Base-by-base conservation (phyloP, 495 filamentous ascomycete species). In the Lasiosphaeria miniovina region DNA sequence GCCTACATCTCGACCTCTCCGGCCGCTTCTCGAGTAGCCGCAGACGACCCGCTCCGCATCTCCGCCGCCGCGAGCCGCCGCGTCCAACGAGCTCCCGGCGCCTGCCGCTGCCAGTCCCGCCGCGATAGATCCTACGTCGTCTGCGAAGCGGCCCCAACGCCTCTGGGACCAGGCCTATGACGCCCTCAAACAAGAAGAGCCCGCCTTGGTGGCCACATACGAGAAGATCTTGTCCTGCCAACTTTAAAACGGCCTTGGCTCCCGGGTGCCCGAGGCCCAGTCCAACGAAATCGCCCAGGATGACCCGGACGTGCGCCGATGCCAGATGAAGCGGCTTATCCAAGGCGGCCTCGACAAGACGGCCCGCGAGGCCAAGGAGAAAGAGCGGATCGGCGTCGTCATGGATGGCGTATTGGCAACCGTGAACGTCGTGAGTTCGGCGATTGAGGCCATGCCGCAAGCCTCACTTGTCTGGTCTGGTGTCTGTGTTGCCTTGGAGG, bases 91-190 rank as follows among this genome's bases (percentile, higher is more conserved):
- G 4, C 24, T 35, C 10, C 5, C 1, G 34, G 24, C 31, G 10
- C 10, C 49, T 52, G 24, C 8, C 0, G 31, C 31, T 52, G 34
- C 31, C 8, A 3, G 8, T 52, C 8, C 24, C 9, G 6, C 34
- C 46, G n/a, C 32, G 4, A 35, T 24, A 50, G 45, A 51, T n/a
- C 48, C 24, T 17, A 43, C 35, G 33, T 41, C 54, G 31, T 40
- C 11, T 40, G 36, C 36, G 11, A 40, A 40, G 36, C 36, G 36
- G 36, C 58, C 55, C 34, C 24, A 38, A 59, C 34, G 14, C 33
- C 36, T 67, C 38, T 67, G 58, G 65, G 52, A 62, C n/a, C 3
- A 32, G 36, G 62, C 62, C 17, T 67, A 67, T 40, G 54, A 67
- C 41, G 32, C 15, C 6, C 58, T 67, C 55, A 67, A 62, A 59